phyloP scores from a whole-genome alignment of 768 basidiomycete species.

The Boletellus emodensis region DNA sequence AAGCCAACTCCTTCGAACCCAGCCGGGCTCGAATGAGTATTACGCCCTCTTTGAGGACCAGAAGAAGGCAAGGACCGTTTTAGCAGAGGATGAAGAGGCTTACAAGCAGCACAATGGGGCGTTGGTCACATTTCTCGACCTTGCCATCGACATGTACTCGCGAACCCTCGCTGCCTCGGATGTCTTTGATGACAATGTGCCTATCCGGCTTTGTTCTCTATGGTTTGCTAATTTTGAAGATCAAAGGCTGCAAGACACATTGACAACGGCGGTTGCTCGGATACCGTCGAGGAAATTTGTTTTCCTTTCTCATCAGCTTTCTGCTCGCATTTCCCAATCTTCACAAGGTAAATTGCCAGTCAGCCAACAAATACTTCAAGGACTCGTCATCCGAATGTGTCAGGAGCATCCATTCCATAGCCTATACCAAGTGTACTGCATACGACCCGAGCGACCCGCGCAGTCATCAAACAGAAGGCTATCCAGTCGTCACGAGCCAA shows the following conservation, averaged over 20 bases:
- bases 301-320: constrained; percentile 89
- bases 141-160: constrained; percentile 85
- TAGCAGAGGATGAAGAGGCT: constrained; percentile 50
- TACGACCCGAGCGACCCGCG: constrained; percentile 41
- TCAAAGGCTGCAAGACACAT: constrained; percentile 38
- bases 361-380: constrained; percentile 59
- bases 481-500: constrained; percentile 41
- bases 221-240: constrained; percentile 89
- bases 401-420: constrained; percentile 92
- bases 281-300: constrained; percentile 88
- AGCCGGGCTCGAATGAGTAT: constrained; percentile 16
- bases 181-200: constrained; percentile 67
- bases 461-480: constrained; percentile 35
- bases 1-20: constrained; percentile 29
- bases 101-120: constrained; percentile 40
- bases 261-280: constrained; percentile 46
- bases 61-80: constrained; percentile 43
- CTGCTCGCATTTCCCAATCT: constrained; percentile 72
- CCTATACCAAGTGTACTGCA: constrained; percentile 83
- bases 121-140: constrained; percentile 59
- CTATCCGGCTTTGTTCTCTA: constrained; percentile 81
- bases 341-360: constrained; percentile 25
- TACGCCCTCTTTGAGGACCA: constrained; percentile 35
- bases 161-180: constrained; percentile 67
- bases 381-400: constrained; percentile 71